Evolutionary conservation across 2,329 filamentous ascomycete species (phyloP), one percentile per base, ranked within the genome.

Genomic region (Rhinocladiella mackenziei): DNA sequence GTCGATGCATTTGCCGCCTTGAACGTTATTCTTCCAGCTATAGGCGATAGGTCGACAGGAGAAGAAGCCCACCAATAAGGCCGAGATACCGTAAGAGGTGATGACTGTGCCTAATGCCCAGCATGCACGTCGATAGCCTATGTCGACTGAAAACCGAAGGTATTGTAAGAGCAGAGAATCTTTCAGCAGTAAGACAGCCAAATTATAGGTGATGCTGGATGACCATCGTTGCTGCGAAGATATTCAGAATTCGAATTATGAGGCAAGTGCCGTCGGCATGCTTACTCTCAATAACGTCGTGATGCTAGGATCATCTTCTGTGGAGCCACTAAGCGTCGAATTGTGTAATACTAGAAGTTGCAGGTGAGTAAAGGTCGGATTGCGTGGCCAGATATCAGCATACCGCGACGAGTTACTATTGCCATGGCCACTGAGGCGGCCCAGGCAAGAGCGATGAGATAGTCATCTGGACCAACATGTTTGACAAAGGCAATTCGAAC

Each of bases 1-100:
- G 32, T 62, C 37, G 30, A 64, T 50, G 33, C 60, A 64, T 19
- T 36, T 41, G 11, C 41, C 46, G 29, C 37, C 28, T 2, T 19
- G 25, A 28, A 43, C 15, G 9, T 29, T 30, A 17, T 29, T 37
- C 28, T 46, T 34, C 47, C 47, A 50, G 26, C 38, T 46, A 18
- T 30, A 45, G 2, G 23, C 22, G 15, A 50, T 43, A 3, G 47
- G 47, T 34, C 25, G 41, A 25, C 47, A 50, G 3, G 42, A 43
- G 23, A 50, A 45, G 23, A 50, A 31, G n/a, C 36, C 38, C 20
- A 45, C 42, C 17, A 50, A 39, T 4, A 50, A 34, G 14, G 37
- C 42, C 2, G 47, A 25, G 5, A 50, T n/a, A 10, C 42, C 42
- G 33, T 50, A 45, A 7, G 10, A 17, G 10, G 43, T 45, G 23